Evolutionary conservation across 2,329 filamentous ascomycete species (phyloP).

Genomic region (Aspergillus tamarii): DNA sequence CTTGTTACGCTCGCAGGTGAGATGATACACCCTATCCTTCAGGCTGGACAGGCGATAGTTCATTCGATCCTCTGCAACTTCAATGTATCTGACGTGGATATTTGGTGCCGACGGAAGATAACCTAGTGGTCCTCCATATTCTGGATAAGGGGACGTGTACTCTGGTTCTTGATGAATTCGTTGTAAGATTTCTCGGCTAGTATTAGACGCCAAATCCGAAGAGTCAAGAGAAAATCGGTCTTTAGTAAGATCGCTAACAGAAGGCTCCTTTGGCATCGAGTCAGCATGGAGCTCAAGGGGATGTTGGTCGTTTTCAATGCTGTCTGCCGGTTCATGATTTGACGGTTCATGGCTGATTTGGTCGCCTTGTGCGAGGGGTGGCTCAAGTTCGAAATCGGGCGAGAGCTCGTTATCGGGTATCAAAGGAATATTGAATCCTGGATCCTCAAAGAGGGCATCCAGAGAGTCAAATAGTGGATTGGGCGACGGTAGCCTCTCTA

Average conservation of each 20-base stretch:
- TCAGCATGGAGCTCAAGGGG: background rate
- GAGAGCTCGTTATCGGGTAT: slow-evolving; percentile 6
- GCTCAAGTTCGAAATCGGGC: background rate
- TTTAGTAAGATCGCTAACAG: slow-evolving; percentile 25
- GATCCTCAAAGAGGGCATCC: slow-evolving; percentile 25
- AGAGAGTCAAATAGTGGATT: slow-evolving; percentile 25
- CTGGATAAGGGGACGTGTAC: slow-evolving; percentile 38
- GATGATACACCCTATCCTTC: slow-evolving; percentile 25
- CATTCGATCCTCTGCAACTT: slow-evolving; percentile 28
- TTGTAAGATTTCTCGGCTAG: slow-evolving; percentile 28
- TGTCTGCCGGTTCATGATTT: background rate
- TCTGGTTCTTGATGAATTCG: slow-evolving; percentile 22
- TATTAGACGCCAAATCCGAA: slow-evolving; percentile 27
- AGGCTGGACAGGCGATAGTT: slow-evolving; percentile 26
- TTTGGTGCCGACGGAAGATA: slow-evolving; percentile 36
- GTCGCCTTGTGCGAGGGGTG: slow-evolving; percentile 3
- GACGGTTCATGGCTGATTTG: background rate
- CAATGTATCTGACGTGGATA: slow-evolving; percentile 32
- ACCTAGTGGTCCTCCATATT: slow-evolving; percentile 27
- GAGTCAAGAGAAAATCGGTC: slow-evolving; percentile 25
- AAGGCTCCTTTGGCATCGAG: background rate
- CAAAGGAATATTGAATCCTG: slow-evolving; percentile 14
- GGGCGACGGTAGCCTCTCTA: slow-evolving; percentile 19
- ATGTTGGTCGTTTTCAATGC: background rate
- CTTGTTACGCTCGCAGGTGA: slow-evolving; percentile 34